Evolutionary conservation across 2,329 filamentous ascomycete genomes (phyloP), one percentile per base, ranked within the genome.

Genomic region (Polychaeton citri): DNA sequence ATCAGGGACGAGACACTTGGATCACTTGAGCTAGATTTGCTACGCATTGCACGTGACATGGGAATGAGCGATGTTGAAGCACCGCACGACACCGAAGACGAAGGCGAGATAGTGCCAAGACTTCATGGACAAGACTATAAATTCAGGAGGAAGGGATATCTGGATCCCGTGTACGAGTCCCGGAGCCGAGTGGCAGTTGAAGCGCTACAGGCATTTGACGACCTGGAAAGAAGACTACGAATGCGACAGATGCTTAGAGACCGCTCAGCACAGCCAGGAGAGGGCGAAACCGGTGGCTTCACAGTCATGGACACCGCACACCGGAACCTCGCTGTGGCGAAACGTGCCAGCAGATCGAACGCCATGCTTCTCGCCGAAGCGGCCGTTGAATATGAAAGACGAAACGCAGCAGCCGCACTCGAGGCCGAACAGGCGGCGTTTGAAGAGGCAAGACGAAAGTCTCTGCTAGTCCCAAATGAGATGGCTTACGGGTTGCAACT

Each of bases 241-340:
- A 47, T 54, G 46, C 39, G 38, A n/a, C 38, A 44, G 13, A 38
- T 48, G 39, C 35, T 53, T 5, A 52, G 57, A 30, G 49, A 57
- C 17, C 15, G 15, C 24, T 28, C 24, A 28, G 24, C 12, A 7
- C 24, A 12, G 24, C 45, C 42, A 4, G 44, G 55, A 12, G 50
- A 60, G 12, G 52, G 54, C n/a, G 38, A 40, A 6, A 34, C 35
- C 20, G 40, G 43, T 7, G 50, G 52, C 5, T 67, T 66, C 42
- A 63, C 63, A 5, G 50, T 50, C 21, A 65, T 60, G 46, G 58
- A 60, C 43, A 54, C 52, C 9, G 53, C 55, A 19, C 51, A 59
- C 34, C 59, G 64, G 21, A 52, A 59, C n/a, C 53, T 59, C 31
- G 61, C 62, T 7, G 43, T 53, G 15, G 57, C 55, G 32, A 53